Percentiles rank a stretch among this genome's conserved stretches.
Conservation (phyloP, 805 yeast genomes). For the Helenozyma rhizophorensis region DNA sequence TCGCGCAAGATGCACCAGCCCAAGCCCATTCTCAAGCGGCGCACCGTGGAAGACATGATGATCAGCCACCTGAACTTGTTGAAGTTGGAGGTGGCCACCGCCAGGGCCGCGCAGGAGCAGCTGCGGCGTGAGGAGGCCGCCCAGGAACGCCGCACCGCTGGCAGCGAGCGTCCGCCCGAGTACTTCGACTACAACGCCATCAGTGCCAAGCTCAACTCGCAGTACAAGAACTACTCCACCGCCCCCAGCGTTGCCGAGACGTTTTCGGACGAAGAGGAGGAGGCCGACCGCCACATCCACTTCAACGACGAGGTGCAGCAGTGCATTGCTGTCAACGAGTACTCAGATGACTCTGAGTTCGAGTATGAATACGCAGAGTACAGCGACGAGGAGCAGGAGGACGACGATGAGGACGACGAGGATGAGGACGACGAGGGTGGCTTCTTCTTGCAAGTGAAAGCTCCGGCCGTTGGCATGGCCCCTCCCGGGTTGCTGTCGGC, state of each 20-base stretch:
- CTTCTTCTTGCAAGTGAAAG: constrained; percentile 54
- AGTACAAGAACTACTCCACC: constrained; percentile 23
- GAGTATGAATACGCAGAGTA: constrained; percentile 16
- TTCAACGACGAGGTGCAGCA: constrained; percentile 94
- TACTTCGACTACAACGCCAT: constrained; percentile 43
- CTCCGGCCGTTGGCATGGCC: constrained; percentile 25
- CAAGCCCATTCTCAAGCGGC: constrained; percentile 85
- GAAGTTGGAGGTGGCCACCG: constrained; percentile 38
- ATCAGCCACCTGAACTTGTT: constrained; percentile 52
- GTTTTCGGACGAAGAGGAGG: constrained; percentile 13
- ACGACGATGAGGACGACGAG: constrained; percentile 32
- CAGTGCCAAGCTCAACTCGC: constrained; percentile 39
- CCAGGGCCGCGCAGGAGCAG: constrained; percentile 26
- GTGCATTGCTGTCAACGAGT: constrained; percentile 67
- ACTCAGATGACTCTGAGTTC: constrained; percentile 13
- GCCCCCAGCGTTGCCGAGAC: constrained; percentile 32
- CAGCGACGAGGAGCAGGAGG: constrained; percentile 16
- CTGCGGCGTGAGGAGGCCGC: constrained; percentile 28
- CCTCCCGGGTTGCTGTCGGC: constrained; percentile 15
- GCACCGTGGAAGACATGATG: constrained; percentile 79
- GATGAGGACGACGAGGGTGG: constrained; percentile 66
- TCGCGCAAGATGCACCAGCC: constrained; percentile 35
- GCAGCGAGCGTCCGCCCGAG: constrained; percentile 27
- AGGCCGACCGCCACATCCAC: constrained; percentile 69
- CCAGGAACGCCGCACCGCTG: constrained; percentile 14